phyloP scores from a whole-genome alignment of 2,329 filamentous ascomycete species.

The Penicillium freii region DNA sequence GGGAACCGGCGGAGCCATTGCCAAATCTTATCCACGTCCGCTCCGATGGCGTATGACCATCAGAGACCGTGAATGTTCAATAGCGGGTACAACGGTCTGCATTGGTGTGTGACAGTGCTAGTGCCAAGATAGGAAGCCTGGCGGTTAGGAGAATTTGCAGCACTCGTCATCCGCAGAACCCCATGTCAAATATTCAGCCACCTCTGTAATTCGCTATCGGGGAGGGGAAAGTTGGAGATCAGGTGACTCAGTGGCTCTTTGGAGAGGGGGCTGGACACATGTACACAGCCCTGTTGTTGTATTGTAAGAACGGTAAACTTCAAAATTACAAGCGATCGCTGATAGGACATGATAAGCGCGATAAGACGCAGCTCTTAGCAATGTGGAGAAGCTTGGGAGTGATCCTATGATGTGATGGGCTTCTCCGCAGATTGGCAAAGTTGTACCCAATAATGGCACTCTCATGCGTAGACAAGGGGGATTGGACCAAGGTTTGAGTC shows the following conservation, averaged over 20 bases:
- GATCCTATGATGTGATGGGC: slow-evolving; percentile 10
- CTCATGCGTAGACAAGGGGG: not conserved
- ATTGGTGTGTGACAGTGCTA: slow-evolving; percentile 31
- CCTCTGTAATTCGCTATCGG: slow-evolving; percentile 5
- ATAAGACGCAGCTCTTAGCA: slow-evolving; percentile 13
- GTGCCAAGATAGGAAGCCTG: slow-evolving; percentile 9
- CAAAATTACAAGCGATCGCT: not conserved
- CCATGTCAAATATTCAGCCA: slow-evolving; percentile 14
- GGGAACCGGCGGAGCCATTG: slow-evolving; percentile 29
- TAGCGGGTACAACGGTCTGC: slow-evolving; percentile 34
- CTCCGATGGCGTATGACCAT: slow-evolving; percentile 30
- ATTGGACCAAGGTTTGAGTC: slow-evolving; percentile 8
- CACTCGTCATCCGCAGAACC: slow-evolving; percentile 5
- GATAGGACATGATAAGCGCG: slow-evolving; percentile 21
- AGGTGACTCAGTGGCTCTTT: slow-evolving; percentile 15
- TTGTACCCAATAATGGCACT: slow-evolving; percentile 7
- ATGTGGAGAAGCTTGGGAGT: slow-evolving; percentile 13
- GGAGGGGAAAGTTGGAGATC: slow-evolving; percentile 11
- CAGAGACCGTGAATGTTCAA: slow-evolving; percentile 35
- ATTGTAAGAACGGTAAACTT: not conserved
- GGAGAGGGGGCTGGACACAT: slow-evolving; percentile 4
- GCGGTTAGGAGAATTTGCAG: slow-evolving; percentile 6
- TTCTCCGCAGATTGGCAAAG: slow-evolving; percentile 7
- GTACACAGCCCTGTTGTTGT: not conserved
- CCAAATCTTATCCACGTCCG: slow-evolving; percentile 37